phyloP scores from a whole-genome alignment of 371 early-diverging fungal genomes.

The Mucor racemosus region DNA sequence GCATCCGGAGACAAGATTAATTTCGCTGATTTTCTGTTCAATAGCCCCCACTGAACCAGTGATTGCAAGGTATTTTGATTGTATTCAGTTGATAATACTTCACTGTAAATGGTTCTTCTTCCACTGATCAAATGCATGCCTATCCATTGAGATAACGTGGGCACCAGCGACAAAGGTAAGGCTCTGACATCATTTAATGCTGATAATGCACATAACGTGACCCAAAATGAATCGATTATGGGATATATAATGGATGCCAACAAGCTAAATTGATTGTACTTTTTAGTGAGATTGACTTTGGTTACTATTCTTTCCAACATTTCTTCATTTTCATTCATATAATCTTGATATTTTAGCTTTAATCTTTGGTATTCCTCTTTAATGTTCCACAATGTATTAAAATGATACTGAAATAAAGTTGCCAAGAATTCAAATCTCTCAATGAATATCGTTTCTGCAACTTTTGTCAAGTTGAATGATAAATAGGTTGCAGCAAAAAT shows the following conservation, averaged over 20 bases:
- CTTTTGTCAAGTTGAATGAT: slow-evolving; percentile 22
- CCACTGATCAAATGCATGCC: slow-evolving; percentile 47
- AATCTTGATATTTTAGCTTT: background rate
- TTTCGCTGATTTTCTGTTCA: slow-evolving; percentile 24
- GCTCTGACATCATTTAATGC: slow-evolving; percentile 28
- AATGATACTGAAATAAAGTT: slow-evolving; percentile 27
- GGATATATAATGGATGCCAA: slow-evolving; percentile 42
- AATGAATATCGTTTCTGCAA: slow-evolving; percentile 12
- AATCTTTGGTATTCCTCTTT: slow-evolving; percentile 20
- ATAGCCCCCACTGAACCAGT: slow-evolving; percentile 25
- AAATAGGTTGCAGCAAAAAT: slow-evolving; percentile 34
- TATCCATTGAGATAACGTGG: slow-evolving; percentile 38
- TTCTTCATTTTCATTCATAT: background rate
- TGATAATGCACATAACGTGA: slow-evolving; percentile 36
- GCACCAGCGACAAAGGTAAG: slow-evolving; percentile 31
- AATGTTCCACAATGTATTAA: slow-evolving; percentile 22
- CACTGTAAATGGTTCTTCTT: slow-evolving; percentile 41
- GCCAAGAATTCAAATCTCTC: slow-evolving; percentile 37
- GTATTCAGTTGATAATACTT: slow-evolving; percentile 39
- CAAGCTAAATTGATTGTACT: slow-evolving; percentile 24
- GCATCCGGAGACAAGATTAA: slow-evolving; percentile 35
- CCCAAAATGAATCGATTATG: slow-evolving; percentile 37
- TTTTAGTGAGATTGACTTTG: slow-evolving; percentile 3
- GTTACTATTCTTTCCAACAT: slow-evolving; percentile 9
- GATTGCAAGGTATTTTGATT: slow-evolving; percentile 25